Base-by-base conservation (phyloP, 441 rosid species). In the Theobroma grandiflorum region DNA sequence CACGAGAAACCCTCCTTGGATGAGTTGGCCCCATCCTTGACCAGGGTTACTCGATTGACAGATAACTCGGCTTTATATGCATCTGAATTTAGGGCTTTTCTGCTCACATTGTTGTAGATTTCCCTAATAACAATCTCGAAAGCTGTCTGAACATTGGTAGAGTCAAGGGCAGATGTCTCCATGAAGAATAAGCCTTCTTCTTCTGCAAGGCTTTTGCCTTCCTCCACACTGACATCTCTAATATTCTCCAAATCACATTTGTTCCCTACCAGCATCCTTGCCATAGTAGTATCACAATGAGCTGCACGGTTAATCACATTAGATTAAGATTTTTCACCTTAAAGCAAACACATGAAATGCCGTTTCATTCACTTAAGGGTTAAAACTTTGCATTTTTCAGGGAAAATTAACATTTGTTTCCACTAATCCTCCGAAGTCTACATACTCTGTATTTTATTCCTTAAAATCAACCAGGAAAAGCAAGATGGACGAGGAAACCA, bases 201-300 rank as follows among this genome's bases (percentile, higher is more conserved):
- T 84, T 95, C 96, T 0, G 99, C 98, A 0, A 96, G 89, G 81
- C 80, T 86, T 78, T 90, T 90, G 55, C 94, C 98, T 79, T 96
- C 98, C 74, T 93, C 96, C 16, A 78, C 80, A 71, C 90, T 91
- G 42, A 95, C 89, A 14, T 91, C 98, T 82, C 98, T 88, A 1
- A 94, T 93, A 65, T 87, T 90, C 58, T 92, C 96, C 83, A 96
- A 79, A 84, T 94, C 99, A 59, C 97, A 88, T 82, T 96, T 96
- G 92, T 96, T 96, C 66, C 98, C 99, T 2, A 96, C 99, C 78
- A 94, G 92, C 98, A 95, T 96, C 79, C 87, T 91, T 1, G 94
- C 94, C 55, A 89, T 85, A 0, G 94, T 71, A 1, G 95, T 92
- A 53, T 95, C 97, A 38, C 97, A 92, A 73, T 95, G 98, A 77